Percentiles rank a stretch among this genome's conserved stretches.
phyloP scores from a whole-genome alignment of 2,329 filamentous ascomycete genomes.

The Fusarium sp. region DNA sequence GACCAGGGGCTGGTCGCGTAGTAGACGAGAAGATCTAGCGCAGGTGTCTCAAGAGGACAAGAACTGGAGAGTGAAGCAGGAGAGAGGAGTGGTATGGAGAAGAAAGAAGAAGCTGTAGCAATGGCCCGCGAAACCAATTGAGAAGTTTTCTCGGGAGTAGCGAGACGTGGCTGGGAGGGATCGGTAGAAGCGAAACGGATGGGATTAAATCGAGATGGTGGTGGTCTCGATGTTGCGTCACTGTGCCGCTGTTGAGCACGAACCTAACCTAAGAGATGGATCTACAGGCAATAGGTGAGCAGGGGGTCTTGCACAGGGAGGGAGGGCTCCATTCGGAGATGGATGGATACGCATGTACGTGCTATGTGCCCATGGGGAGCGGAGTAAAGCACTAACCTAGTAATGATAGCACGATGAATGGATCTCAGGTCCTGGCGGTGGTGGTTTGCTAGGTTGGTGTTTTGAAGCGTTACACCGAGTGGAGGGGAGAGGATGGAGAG shows the following conservation, averaged over 20 bases:
- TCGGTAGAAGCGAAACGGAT: conserved; percentile 40
- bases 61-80: conserved; percentile 3
- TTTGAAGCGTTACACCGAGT: conserved; percentile 17
- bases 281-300: conserved; percentile 38
- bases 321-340: conserved; percentile 18
- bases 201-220: conserved; percentile 39
- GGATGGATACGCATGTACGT: conserved; percentile 8
- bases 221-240: conserved; percentile 47
- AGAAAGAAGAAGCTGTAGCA: conserved; percentile 42
- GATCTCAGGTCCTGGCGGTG: conserved; percentile 20
- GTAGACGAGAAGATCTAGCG: conserved; percentile 10
- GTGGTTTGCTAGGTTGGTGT: conserved; percentile 18
- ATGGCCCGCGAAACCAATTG: conserved; percentile 40
- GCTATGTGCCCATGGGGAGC: conserved; percentile 32
- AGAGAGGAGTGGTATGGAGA: conserved; percentile 27
- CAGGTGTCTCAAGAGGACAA: conserved; percentile 11
- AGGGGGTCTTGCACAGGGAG: conserved; percentile 37
- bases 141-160: conserved; percentile 38
- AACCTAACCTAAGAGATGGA: conserved; percentile 38
- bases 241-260: conserved; percentile 40
- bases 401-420: conserved; percentile 18
- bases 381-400: conserved; percentile 26
- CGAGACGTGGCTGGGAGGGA: conserved; percentile 38
- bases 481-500: conserved; percentile 9
- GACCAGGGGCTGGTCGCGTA: conserved; percentile 26